Conservation (phyloP, 768 basidiomycete species). For the Tricholoma sp. region DNA sequence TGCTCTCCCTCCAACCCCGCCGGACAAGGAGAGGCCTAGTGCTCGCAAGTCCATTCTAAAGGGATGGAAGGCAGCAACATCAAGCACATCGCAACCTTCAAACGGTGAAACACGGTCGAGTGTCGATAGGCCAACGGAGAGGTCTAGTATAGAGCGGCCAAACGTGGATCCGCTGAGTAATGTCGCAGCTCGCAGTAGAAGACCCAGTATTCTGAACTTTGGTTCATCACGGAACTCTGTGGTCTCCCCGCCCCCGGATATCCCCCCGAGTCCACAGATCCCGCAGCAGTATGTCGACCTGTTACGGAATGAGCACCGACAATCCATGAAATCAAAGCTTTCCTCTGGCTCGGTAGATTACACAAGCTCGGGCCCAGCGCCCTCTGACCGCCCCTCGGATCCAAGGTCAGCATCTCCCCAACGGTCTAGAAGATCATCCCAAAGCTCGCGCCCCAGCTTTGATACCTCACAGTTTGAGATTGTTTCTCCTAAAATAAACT, state of each 20-base stretch:
- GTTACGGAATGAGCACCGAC: slow-evolving; percentile 18
- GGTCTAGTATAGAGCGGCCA: slow-evolving; percentile 34
- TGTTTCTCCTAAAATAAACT: slow-evolving; percentile 45
- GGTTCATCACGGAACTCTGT: slow-evolving; percentile 31
- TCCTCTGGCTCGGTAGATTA: slow-evolving; percentile 28
- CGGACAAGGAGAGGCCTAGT: slow-evolving; percentile 39
- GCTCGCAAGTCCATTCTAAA: slow-evolving; percentile 72
- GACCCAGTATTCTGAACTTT: slow-evolving; percentile 45
- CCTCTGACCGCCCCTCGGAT: slow-evolving; percentile 17
- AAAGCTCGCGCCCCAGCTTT: slow-evolving; percentile 45
- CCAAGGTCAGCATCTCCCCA: slow-evolving; percentile 27
- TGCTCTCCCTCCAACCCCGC: slow-evolving; percentile 17
- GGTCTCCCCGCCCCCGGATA: slow-evolving; percentile 33
- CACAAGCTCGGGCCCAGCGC: slow-evolving; percentile 22
- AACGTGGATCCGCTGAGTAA: slow-evolving; percentile 11
- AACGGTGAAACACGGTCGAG: not conserved
- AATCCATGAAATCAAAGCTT: slow-evolving; percentile 27
- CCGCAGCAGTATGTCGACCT: slow-evolving; percentile 41
- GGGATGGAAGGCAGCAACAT: slow-evolving; percentile 48
- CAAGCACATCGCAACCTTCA: slow-evolving; percentile 5
- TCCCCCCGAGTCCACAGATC: slow-evolving; percentile 62
- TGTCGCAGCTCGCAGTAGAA: slow-evolving; percentile 27
- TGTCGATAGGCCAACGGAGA: slow-evolving; percentile 32
- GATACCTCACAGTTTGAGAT: slow-evolving; percentile 68
- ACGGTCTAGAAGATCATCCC: slow-evolving; percentile 38